These are phyloP conservation scores for Sclerotinia minor DNA, from an alignment of 2,329 filamentous ascomycete species.

Conservation along the genomic window DNA sequence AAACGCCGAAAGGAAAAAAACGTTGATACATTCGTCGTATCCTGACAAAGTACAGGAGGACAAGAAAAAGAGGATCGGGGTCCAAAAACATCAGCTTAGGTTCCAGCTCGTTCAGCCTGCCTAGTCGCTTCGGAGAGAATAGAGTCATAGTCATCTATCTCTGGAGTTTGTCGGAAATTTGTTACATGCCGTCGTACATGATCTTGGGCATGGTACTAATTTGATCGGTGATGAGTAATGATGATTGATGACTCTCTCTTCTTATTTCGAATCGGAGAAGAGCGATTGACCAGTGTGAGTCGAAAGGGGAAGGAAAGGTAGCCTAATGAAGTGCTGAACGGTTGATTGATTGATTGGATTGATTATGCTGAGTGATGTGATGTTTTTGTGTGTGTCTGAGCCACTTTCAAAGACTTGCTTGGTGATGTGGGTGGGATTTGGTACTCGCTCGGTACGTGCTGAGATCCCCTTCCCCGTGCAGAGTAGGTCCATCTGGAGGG, in stretches of 20 bases:
- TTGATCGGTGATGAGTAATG: conserved; percentile 1
- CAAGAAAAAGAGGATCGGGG: background rate
- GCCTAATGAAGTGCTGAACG: conserved; percentile 18
- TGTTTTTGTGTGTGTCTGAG: conserved; percentile 19
- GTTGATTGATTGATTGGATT: conserved; percentile 6
- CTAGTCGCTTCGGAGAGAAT: background rate
- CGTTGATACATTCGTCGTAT: background rate
- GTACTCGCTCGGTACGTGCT: conserved; percentile 17
- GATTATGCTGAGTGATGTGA: conserved; percentile 12
- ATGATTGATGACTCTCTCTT: conserved; percentile 13
- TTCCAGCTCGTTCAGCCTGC: background rate
- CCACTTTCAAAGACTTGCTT: conserved; percentile 15
- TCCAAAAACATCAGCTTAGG: conserved; percentile 7
- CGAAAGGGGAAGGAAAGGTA: conserved; percentile 17
- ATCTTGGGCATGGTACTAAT: conserved; percentile 19
- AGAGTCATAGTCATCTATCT: conserved; percentile 15
- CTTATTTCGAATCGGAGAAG: conserved; percentile 6
- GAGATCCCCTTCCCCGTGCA: background rate
- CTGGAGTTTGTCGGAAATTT: background rate
- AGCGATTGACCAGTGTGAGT: background rate
- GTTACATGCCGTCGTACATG: conserved; percentile 23
- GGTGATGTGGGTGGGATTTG: background rate
- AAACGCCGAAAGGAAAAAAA: conserved; percentile 4
- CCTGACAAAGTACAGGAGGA: background rate
- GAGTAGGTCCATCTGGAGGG: background rate